These are phyloP conservation scores for Suhomyces taliae DNA, from an alignment of 1,139 yeast genomes.

Conservation along the genomic window DNA sequence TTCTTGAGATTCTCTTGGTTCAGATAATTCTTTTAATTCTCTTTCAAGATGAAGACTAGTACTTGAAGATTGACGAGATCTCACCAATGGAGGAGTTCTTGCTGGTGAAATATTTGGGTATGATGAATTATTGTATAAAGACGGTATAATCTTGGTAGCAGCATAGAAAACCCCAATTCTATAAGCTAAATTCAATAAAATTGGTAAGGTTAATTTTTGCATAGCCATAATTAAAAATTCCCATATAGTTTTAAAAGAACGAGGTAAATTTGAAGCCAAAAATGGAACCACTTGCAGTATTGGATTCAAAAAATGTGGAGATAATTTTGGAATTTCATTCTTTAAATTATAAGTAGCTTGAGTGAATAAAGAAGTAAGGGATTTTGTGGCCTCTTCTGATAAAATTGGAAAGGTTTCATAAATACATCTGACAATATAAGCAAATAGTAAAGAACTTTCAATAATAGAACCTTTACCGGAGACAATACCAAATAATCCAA, in stretches of 20 bases:
- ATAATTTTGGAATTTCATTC: constrained; percentile 40
- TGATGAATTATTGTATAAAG: constrained; percentile 48
- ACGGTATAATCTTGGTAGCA: constrained; percentile 91
- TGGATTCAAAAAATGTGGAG: constrained; percentile 42
- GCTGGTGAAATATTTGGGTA: constrained; percentile 28
- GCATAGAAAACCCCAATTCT: constrained; percentile 87
- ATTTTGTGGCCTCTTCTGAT: constrained; percentile 50
- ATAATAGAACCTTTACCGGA: constrained; percentile 84
- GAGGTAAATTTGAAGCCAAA: constrained; percentile 55
- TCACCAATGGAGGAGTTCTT: constrained; percentile 22
- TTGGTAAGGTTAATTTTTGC: constrained; percentile 77
- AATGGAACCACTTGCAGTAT: constrained; percentile 45
- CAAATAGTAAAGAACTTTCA: constrained; percentile 82
- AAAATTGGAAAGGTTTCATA: constrained; percentile 88
- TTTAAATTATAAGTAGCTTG: constrained; percentile 40
- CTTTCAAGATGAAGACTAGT: constrained; percentile 10
- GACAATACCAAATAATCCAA: constrained; percentile 82
- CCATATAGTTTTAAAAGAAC: constrained; percentile 63
- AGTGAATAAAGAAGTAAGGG: constrained; percentile 38
- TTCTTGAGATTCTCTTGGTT: constrained; percentile 1
- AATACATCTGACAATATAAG: constrained; percentile 88
- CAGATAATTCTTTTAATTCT: constrained; percentile 1
- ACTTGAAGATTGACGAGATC: constrained; percentile 21
- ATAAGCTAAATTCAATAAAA: constrained; percentile 77
- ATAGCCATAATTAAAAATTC: constrained; percentile 68